phyloP scores from a whole-genome alignment of 768 basidiomycete species.

The Calvatia gigantea region DNA sequence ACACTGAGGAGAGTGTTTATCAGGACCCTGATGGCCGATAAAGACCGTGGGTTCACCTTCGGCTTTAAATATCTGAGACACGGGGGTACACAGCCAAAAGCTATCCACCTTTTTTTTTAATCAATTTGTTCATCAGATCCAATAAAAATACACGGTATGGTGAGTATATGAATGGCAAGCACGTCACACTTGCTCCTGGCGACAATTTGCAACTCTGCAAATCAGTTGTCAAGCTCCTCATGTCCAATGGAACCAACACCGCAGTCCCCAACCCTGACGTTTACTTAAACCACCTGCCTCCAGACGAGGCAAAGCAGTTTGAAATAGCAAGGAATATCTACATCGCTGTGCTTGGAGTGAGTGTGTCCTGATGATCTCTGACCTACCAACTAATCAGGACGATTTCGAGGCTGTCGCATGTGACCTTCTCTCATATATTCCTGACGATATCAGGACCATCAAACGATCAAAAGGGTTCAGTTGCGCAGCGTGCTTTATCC shows the following conservation, averaged over 20 bases:
- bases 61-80: too few relatives aligned
- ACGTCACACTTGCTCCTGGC: too few relatives aligned
- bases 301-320: not conserved
- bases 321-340: not conserved
- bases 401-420: not conserved
- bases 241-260: not conserved
- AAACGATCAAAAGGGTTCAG: not conserved
- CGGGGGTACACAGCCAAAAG: too few relatives aligned
- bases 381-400: not conserved
- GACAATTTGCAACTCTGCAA: too few relatives aligned
- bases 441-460: not conserved
- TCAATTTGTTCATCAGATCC: too few relatives aligned
- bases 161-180: too few relatives aligned
- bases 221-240: not conserved
- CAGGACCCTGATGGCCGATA: too few relatives aligned
- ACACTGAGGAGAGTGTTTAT: too few relatives aligned
- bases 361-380: not conserved
- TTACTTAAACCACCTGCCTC: not conserved
- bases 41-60: too few relatives aligned
- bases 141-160: too few relatives aligned
- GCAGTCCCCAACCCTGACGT: not conserved
- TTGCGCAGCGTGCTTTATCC: not conserved
- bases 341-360: not conserved
- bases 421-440: not conserved
- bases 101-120: too few relatives aligned